Base-by-base conservation (phyloP, 1,284 basidiomycete genomes). In the Entoloma clypeatum region DNA sequence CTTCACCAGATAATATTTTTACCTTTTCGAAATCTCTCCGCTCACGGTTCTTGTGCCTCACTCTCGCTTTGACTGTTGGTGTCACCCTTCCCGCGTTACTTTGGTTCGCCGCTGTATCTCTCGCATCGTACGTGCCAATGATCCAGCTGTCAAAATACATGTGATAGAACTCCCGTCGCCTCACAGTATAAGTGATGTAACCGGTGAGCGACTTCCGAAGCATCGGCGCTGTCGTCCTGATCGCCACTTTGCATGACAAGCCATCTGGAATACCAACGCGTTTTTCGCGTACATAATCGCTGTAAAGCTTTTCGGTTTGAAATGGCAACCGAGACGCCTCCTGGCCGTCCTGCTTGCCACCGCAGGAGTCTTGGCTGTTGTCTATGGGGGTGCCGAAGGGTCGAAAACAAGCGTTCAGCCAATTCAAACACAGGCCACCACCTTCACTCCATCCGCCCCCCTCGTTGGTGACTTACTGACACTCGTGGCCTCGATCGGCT, bases 221-320 rank as follows among this genome's bases (percentile, higher is more conserved):
- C 13, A 8, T 25, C 4, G 5, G n/a, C 17, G n/a, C 16, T 30
- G 19, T 49, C 30, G 23, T 24, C 41, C 44, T 34, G 35, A 45
- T 29, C 36, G 16, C 41, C 24, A 39, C n/a, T n/a, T n/a, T n/a
- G n/a, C n/a, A n/a, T n/a, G n/a, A 28, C 26, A 36, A 50, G 86
- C 87, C 9, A 77, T 90, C 13, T 90, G 86, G 83, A 91, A 91
- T 59, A 79, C 84, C 7, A 89, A 89, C 55, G 86, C 86, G 3
- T 87, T 91, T 63, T 90, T 88, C 57, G 82, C 81, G 10, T 91
- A 90, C 53, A 52, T 87, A 25, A 71, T 91, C 53, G 74, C 79
- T 6, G 77, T 87, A 39, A 74, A 74, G 55, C 52, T 86, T 2
- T 76, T 77, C 44, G 65, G 71, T 18, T 62, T 76, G 18, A 64